phyloP scores from a whole-genome alignment of 345 rosid genomes.

The Eucalyptus polybractea region DNA sequence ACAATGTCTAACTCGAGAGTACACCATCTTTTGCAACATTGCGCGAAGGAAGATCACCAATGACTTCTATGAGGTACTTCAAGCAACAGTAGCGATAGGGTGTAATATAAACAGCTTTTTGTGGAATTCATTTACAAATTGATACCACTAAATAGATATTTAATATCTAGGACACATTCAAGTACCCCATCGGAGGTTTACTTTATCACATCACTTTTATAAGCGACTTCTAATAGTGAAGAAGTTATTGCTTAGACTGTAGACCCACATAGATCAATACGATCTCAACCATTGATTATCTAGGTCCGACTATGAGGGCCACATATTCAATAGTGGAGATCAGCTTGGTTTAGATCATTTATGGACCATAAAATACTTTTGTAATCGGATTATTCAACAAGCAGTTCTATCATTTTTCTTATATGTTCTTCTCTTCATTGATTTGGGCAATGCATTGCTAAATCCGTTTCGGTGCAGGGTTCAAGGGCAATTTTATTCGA shows the following conservation, averaged over 20 bases:
- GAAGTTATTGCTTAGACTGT: neutral
- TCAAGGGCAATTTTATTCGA: slow-evolving; percentile 1
- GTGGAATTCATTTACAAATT: neutral
- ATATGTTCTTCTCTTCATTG: neutral
- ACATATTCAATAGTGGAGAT: neutral
- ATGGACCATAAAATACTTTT: neutral
- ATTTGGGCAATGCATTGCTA: neutral
- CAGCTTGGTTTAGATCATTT: neutral
- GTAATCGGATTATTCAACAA: neutral
- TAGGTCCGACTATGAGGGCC: neutral
- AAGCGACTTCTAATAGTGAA: neutral
- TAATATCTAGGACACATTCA: neutral
- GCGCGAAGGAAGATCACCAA: neutral
- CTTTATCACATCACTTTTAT: neutral
- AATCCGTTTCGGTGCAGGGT: neutral
- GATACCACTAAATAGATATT: neutral
- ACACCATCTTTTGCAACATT: neutral
- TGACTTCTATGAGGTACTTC: slow-evolving; percentile 1
- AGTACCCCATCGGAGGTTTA: neutral
- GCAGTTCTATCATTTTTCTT: neutral
- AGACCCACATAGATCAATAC: neutral
- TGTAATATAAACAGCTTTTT: neutral
- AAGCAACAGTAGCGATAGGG: too few species aligned
- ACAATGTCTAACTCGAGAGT: neutral
- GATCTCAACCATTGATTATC: too few species aligned